These are phyloP conservation scores for Cladophialophora carrionii DNA, from an alignment of 2,329 filamentous ascomycete species.

Conservation along the genomic window DNA sequence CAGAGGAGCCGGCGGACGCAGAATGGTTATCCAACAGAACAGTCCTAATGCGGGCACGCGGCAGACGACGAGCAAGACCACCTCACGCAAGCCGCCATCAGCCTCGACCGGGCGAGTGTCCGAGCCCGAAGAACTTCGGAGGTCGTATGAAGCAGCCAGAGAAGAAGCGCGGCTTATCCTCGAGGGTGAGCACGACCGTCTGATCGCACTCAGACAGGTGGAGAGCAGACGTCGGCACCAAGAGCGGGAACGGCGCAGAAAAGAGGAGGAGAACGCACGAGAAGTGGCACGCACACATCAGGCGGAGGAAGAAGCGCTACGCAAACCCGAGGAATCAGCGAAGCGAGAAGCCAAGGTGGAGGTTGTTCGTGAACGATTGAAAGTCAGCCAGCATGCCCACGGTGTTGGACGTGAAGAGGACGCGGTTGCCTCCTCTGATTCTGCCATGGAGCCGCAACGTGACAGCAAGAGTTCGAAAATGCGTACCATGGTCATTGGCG, in stretches of 20 bases:
- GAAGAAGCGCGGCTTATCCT: slow-evolving; percentile 39
- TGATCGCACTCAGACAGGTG: slow-evolving; percentile 28
- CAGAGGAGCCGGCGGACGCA: slow-evolving; percentile 3
- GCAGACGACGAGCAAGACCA: slow-evolving; percentile 10
- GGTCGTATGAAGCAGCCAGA: slow-evolving; percentile 33
- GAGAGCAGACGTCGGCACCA: slow-evolving; percentile 25
- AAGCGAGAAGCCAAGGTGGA: not conserved
- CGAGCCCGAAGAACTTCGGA: slow-evolving; percentile 13
- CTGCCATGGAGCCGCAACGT: not conserved
- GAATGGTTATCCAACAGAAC: slow-evolving; percentile 17
- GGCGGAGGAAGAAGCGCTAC: not conserved
- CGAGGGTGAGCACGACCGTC: slow-evolving; percentile 36
- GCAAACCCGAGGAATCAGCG: not conserved
- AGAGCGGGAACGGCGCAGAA: slow-evolving; percentile 21
- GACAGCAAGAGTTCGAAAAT: slow-evolving; percentile 20
- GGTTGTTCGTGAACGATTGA: not conserved
- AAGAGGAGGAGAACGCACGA: slow-evolving; percentile 8
- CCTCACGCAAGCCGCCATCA: slow-evolving; percentile 4
- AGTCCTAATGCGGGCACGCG: not conserved
- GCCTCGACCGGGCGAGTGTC: slow-evolving; percentile 8
- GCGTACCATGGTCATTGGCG: slow-evolving; percentile 27
- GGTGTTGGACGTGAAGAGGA: not conserved
- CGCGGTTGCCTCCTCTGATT: not conserved
- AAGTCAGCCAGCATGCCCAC: not conserved
- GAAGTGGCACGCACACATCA: slow-evolving; percentile 13